Percentiles rank a stretch among this genome's conserved stretches.
phyloP scores from a whole-genome alignment of 805 yeast species.

The Candida piceae region DNA sequence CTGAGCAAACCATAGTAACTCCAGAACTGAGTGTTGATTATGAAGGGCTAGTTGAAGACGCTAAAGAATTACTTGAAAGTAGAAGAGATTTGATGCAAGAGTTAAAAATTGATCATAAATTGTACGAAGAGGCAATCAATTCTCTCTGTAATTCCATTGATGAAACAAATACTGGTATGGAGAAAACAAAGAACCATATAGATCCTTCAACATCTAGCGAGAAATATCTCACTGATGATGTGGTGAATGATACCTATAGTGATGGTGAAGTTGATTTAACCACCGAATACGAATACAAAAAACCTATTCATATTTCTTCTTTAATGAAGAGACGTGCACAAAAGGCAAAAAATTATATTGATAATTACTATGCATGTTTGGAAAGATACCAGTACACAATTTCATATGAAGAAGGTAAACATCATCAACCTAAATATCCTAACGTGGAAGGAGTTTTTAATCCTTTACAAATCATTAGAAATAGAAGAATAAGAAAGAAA shows the following conservation, averaged over 20 bases:
- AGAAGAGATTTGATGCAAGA: conserved; percentile 39
- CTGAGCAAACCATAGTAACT: too few relatives aligned
- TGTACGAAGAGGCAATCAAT: conserved; percentile 9
- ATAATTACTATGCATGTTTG: conserved; percentile 44
- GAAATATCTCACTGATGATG: too few relatives aligned
- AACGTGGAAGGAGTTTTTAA: conserved; percentile 69
- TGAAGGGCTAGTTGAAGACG: conserved; percentile 23
- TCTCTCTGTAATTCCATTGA: conserved; percentile 3
- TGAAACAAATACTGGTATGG: neutral
- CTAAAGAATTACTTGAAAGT: conserved; percentile 39
- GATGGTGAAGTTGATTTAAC: too few relatives aligned
- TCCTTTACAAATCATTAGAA: conserved; percentile 78
- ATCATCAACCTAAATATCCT: conserved; percentile 27
- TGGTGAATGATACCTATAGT: neutral
- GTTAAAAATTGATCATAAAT: conserved; percentile 34
- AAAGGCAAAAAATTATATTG: conserved; percentile 42
- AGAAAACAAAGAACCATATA: neutral
- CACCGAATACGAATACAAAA: neutral
- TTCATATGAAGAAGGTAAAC: conserved; percentile 18
- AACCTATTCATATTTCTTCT: conserved; percentile 24
- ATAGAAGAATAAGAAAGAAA: conserved; percentile 54
- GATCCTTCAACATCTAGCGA: neutral
- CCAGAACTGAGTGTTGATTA: too few relatives aligned
- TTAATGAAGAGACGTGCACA: conserved; percentile 43
- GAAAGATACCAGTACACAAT: conserved; percentile 35